Conservation (phyloP, 1,284 basidiomycete genomes). For the Fomitopsis schrenkii region DNA sequence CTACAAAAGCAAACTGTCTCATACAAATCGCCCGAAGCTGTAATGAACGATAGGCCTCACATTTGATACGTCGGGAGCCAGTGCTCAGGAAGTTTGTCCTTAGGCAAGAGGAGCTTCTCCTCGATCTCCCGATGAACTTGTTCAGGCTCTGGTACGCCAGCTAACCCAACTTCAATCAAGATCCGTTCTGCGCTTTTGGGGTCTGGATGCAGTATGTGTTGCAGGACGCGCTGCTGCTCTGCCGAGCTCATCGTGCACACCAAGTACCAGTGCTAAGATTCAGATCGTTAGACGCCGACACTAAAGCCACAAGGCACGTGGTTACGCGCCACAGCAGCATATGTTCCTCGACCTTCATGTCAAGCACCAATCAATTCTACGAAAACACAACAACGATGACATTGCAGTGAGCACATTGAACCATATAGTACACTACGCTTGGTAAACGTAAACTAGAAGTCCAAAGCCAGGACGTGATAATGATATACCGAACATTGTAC, state of each 20-base stretch:
- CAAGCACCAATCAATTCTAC: neutral
- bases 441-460: neutral
- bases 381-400: neutral
- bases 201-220: constrained; percentile 43
- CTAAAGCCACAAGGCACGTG: neutral
- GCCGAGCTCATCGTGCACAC: constrained; percentile 16
- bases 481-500: constrained; percentile 6
- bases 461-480: neutral
- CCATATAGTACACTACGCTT: neutral
- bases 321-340: neutral
- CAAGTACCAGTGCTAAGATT: neutral
- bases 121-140: constrained; percentile 65
- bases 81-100: constrained; percentile 55
- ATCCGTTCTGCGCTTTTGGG: constrained; percentile 37
- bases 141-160: constrained; percentile 50
- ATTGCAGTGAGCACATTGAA: neutral
- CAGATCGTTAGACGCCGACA: neutral
- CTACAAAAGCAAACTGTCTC: constrained; percentile 32
- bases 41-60: constrained; percentile 37
- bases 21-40: constrained; percentile 9
- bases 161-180: constrained; percentile 51
- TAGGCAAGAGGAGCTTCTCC: constrained; percentile 63
- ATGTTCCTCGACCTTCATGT: too few species aligned
- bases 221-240: constrained; percentile 35
- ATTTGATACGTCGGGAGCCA: constrained; percentile 76